Evolutionary conservation across 352 stramenopile genomes (phyloP), one percentile per base, ranked within the genome.

Genomic region (Phytopythium vexans): DNA sequence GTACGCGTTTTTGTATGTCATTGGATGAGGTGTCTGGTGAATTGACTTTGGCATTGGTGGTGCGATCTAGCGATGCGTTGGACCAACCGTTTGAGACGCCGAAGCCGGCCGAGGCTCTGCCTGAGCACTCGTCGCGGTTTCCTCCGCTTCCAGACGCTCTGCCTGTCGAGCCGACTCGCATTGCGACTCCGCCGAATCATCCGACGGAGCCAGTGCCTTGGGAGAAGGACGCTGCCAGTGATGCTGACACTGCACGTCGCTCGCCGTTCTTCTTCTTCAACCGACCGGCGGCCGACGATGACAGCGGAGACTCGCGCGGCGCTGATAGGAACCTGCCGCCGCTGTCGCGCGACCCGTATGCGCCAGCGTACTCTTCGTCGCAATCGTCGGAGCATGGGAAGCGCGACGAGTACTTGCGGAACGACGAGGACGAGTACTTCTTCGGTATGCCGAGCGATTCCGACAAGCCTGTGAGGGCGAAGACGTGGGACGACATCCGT

Each of bases 401-500:
- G 39, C 12, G 39, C 40, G 51, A 65, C 33, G 65, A 52, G 47
- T 31, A 48, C 15, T 57, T 73, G 51, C 64, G 61, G 14, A 59
- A 70, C 41, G 67, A 88, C 11, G 66, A 84, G 32, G 73, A 83
- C 41, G 63, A 78, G 14, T 82, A 85, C 52, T 83, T 76, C 54
- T 79, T 82, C 33, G 70, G 58, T 4, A 49, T 49, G 8, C 48
- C 59, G 15, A 68, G 52, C 15, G 51, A 74, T 2, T 9, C 41
- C 10, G 64, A 81, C 8, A 36, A 48, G 12, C 45, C 50, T 2
- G 49, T 38, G 16, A 79, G 86, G 37, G 65, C 69, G 7, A 90
- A 77, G 10, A 88, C 80, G 7, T 93, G 82, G 82, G 80, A 93
- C 40, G 80, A 93, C 32, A 81, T 93, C 31, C 80, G 82, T 37